Base-by-base conservation (phyloP, 768 basidiomycete species). In the Kwoniella dendrophila region DNA sequence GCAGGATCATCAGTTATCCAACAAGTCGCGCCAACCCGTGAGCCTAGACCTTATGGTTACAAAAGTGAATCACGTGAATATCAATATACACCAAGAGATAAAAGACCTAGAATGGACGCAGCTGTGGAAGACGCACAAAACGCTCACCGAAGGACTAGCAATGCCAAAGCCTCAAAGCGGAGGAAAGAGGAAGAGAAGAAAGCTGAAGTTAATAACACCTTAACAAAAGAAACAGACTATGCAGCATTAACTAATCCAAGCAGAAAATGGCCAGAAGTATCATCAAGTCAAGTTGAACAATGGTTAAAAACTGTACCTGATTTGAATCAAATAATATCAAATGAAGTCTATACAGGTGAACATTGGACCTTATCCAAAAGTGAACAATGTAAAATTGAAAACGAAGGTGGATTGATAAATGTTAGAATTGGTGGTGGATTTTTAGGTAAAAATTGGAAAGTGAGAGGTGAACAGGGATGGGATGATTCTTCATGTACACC, bases 401-500 rank as follows among this genome's bases (percentile, higher is more conserved):
- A 47, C 24, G 56, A 62, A 24, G 77, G 75, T 18, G 75, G 66
- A 2, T 53, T 72, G 11, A 61, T 76, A 7, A 58, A 65, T 11
- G 67, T 77, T 34, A 47, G 67, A 10, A 70, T 78, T 11, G 62
- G 62, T 5, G 71, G 68, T 0, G 62, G 51, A 8, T 75, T 69
- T 56, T 51, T 78, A 0, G 66, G 66, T 4, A 51, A 44, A 24
- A 68, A 59, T 5, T 75, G 72, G 71, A 63, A 60, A 24, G 41
- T 78, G 2, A 40, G 71, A 27, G 70, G 74, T 4, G 77, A 76
- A 43, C 32, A 60, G 3, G 75, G 68, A 18, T 78, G 73, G 72
- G 69, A 68, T 20, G 66, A 70, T 20, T 66, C 66, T 52, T 45
- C 36, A 38, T 59, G 44, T 29, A 32, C 58, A 1, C 47, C 57